Evolutionary conservation across 208 protist species (phyloP), one percentile per base, ranked within the genome.

Genomic region (Acanthamoeba healyi): DNA sequence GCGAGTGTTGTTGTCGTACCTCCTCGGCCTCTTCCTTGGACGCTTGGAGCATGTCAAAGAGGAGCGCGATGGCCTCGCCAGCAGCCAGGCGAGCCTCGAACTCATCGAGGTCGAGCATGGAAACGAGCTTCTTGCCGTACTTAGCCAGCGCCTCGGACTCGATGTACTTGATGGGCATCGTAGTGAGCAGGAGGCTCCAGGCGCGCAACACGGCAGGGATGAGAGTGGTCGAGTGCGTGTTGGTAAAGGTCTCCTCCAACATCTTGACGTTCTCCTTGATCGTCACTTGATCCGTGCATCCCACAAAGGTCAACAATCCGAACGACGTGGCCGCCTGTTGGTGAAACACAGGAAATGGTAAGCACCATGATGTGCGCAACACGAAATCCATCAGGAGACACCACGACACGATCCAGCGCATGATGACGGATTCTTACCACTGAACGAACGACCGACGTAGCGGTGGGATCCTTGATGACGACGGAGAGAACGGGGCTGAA

Each of bases 91-190:
- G 38, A 36, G 77, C 77, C 2, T 86, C 77, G 77, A 86, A 86
- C 17, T 86, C 77, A 26, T 58, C 77, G 29, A 86, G 77, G 44
- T 86, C 77, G 38, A 86, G 77, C 29, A 86, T 26, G 34, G 77
- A 32, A 44, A 86, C 77, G 12, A 86, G 77, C 77, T 86, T 86
- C 77, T 58, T 86, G 77, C 77, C 77, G 77, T 86, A 86, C 77
- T 86, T 86, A 44, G 77, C 32, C 12, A 86, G 77, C 40, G 77
- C 77, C 29, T 58, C 77, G 44, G 77, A 19, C 77, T 86, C 77
- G 46, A 86, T 36, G 34, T 86, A 86, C 22, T 32, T 49, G 77
- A 36, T 36, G 77, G 77, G 44, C 77, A 86, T 86, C 29, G n/a
- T 86, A 24, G 77, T 58, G 32, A 86, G 77, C 14, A 86, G 77